Percentiles rank a stretch among this genome's conserved stretches.
Evolutionary conservation across 306 rosid genomes (phyloP).

Genomic region (Pyrus betulifolia): DNA sequence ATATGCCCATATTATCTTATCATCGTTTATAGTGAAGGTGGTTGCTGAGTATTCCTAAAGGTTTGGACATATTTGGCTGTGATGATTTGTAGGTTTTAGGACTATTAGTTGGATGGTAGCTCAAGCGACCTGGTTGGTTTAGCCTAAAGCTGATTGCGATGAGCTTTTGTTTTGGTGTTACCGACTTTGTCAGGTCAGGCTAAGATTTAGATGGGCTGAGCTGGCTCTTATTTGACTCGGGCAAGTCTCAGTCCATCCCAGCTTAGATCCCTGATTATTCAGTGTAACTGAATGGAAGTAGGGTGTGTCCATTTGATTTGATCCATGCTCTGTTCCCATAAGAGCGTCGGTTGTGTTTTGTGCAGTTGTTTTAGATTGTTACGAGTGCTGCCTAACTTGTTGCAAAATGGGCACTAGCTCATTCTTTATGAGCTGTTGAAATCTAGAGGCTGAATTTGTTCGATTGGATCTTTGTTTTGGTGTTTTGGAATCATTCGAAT

Average conservation of each 20-base stretch:
- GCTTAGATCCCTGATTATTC: not conserved
- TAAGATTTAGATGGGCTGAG: not conserved
- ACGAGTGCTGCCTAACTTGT: not conserved
- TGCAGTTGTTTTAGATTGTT: not conserved
- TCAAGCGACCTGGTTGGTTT: not conserved
- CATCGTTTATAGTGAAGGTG: not conserved
- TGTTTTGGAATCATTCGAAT: not conserved
- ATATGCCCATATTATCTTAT: not conserved
- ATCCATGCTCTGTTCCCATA: not conserved
- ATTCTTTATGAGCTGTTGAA: not conserved
- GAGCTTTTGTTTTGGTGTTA: not conserved
- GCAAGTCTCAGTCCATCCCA: not conserved
- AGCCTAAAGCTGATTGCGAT: not conserved
- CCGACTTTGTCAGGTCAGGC: not conserved
- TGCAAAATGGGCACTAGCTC: not conserved
- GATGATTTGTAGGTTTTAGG: not conserved
- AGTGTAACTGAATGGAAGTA: not conserved
- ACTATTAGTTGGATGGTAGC: too few relatives aligned
- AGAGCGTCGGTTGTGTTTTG: not conserved
- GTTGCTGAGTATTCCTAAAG: not conserved
- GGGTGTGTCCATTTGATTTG: not conserved
- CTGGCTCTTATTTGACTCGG: not conserved
- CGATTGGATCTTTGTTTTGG: not conserved
- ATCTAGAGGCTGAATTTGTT: not conserved
- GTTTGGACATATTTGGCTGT: not conserved